These are phyloP conservation scores for Multifurca ochricompacta DNA, from an alignment of 768 basidiomycete species.

Conservation along the genomic window DNA sequence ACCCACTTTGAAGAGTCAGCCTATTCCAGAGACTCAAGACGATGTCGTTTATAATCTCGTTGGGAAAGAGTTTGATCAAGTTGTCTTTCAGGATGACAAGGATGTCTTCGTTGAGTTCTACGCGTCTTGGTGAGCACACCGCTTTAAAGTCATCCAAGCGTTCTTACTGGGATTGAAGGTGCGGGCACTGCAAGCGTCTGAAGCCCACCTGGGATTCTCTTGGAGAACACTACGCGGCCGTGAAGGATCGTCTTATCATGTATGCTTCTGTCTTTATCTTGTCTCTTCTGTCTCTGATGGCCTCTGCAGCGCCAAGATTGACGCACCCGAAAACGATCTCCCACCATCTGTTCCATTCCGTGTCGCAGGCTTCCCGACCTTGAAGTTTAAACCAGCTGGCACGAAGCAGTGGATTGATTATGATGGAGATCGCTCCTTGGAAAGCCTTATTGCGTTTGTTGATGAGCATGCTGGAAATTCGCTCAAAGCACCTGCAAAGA, in stretches of 20 bases:
- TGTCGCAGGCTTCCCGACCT: constrained; percentile 82
- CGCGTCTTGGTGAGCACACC: constrained; percentile 74
- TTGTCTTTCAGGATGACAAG: constrained; percentile 80
- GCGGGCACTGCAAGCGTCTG: constrained; percentile 95
- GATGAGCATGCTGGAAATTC: constrained; percentile 76
- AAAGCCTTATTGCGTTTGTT: constrained; percentile 77
- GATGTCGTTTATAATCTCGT: constrained; percentile 80
- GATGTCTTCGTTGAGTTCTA: constrained; percentile 97
- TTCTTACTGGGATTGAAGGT: constrained; percentile 38
- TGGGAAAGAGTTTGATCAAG: constrained; percentile 80
- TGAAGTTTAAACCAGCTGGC: constrained; percentile 95
- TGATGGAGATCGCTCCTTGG: constrained; percentile 84
- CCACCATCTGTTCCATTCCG: constrained; percentile 85
- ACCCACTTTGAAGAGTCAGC: constrained; percentile 85
- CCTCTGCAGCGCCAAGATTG: constrained; percentile 77
- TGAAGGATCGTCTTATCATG: constrained; percentile 76
- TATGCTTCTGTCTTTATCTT: constrained; percentile 30
- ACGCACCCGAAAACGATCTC: constrained; percentile 93
- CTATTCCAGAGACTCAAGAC: constrained; percentile 76
- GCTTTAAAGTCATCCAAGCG: not conserved
- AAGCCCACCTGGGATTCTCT: constrained; percentile 91
- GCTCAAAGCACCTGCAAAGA: constrained; percentile 34
- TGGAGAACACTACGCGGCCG: constrained; percentile 70
- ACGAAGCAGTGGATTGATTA: constrained; percentile 83
- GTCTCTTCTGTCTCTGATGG: constrained; percentile 16